phyloP scores from a whole-genome alignment of 2,329 filamentous ascomycete species.

The Graphilbum fragrans region DNA sequence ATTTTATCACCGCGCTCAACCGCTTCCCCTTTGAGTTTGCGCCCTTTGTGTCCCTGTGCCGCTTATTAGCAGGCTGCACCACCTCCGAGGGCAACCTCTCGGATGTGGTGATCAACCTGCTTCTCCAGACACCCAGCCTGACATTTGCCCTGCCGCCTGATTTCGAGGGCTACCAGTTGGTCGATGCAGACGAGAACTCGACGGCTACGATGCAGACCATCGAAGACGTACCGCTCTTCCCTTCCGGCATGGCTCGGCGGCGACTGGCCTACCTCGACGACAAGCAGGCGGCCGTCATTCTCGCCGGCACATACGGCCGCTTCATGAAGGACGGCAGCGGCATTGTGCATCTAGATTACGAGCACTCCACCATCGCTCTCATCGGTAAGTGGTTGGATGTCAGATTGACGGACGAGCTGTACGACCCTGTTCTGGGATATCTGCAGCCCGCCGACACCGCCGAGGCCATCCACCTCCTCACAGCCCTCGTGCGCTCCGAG shows the following conservation, averaged over 20 bases:
- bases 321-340: conserved; percentile 70
- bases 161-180: conserved; percentile 65
- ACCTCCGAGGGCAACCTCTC: conserved; percentile 22
- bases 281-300: conserved; percentile 40
- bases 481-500: conserved; percentile 51
- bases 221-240: conserved; percentile 52
- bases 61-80: conserved; percentile 36
- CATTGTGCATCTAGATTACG: conserved; percentile 63
- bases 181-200: conserved; percentile 67
- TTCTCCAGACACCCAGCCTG: conserved; percentile 60
- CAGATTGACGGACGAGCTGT: conserved; percentile 44
- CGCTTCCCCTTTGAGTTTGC: conserved; percentile 79
- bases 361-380: conserved; percentile 69
- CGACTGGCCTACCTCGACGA: conserved; percentile 19
- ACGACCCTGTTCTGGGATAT: conserved; percentile 37
- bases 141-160: conserved; percentile 63
- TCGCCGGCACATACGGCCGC: conserved; percentile 52
- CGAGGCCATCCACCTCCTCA: conserved; percentile 64
- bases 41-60: conserved; percentile 62
- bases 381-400: conserved; percentile 66
- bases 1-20: conserved; percentile 55
- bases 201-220: conserved; percentile 56
- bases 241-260: conserved; percentile 30
- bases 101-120: conserved; percentile 43
- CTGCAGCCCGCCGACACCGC: conserved; percentile 51